phyloP scores from a whole-genome alignment of 148 eudicot species.

The Silene latifolia region DNA sequence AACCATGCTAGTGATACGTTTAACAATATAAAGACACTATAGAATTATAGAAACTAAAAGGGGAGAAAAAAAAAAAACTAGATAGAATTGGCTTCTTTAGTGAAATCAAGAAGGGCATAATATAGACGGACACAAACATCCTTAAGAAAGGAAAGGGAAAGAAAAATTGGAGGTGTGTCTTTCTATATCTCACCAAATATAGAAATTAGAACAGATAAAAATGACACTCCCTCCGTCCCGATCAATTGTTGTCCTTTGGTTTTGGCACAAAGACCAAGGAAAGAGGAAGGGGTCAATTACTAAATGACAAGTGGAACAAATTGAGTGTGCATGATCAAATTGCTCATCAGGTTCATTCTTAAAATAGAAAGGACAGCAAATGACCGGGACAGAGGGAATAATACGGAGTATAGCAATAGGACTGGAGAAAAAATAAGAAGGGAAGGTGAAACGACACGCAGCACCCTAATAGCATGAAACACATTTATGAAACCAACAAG shows the following conservation, averaged over 20 bases:
- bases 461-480: background rate
- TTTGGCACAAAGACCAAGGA: too few relatives aligned
- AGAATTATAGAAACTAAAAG: background rate
- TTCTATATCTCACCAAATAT: background rate
- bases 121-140: background rate
- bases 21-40: background rate
- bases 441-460: background rate
- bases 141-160: background rate
- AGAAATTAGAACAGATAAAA: background rate
- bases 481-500: background rate
- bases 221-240: too few relatives aligned
- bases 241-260: too few relatives aligned
- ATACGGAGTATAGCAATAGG: background rate
- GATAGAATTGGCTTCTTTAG: background rate
- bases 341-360: too few relatives aligned
- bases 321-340: too few relatives aligned
- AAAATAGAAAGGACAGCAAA: too few relatives aligned
- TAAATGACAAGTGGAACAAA: too few relatives aligned
- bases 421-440: background rate
- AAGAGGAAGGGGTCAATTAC: too few relatives aligned
- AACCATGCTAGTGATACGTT: background rate
- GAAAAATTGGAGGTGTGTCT: background rate
- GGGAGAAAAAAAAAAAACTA: too few relatives aligned
- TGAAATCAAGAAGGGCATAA: background rate
- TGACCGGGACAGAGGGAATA: too few relatives aligned